These are phyloP conservation scores for Gossypium herbaceum DNA, from an alignment of 345 rosid genomes.

Conservation along the genomic window DNA sequence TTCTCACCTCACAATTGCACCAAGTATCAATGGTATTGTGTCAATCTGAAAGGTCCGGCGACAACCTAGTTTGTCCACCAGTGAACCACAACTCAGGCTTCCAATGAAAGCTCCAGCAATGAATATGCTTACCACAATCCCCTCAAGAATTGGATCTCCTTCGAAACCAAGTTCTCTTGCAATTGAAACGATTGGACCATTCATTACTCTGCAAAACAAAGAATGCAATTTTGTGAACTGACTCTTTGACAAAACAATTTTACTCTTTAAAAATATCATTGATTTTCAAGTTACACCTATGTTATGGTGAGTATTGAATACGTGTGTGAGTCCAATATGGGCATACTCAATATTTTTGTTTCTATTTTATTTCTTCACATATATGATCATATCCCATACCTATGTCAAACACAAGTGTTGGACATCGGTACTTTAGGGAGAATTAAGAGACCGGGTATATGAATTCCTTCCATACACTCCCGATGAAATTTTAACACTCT, in stretches of 20 bases:
- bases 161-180: slow-evolving; percentile 74
- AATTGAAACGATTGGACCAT: slow-evolving; percentile 70
- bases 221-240: neutral
- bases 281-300: neutral
- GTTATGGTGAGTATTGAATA: too few species aligned
- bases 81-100: slow-evolving; percentile 52
- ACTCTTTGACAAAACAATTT: neutral
- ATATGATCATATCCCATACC: neutral
- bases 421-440: neutral
- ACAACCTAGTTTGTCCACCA: slow-evolving; percentile 63
- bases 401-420: neutral
- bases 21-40: slow-evolving; percentile 53
- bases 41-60: slow-evolving; percentile 64
- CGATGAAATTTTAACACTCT: neutral
- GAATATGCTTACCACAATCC: slow-evolving; percentile 79
- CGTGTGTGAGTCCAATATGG: too few species aligned
- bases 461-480: neutral
- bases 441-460: neutral
- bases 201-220: slow-evolving; percentile 59
- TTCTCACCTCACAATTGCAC: slow-evolving; percentile 60
- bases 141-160: slow-evolving; percentile 63
- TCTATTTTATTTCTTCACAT: neutral
- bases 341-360: too few species aligned
- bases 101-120: slow-evolving; percentile 80
- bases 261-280: neutral